A percentile compares a stretch with the other conserved stretches of the same genome.
phyloP scores from a whole-genome alignment of 768 basidiomycete species.

The Rhodotorula kratochvilovae region DNA sequence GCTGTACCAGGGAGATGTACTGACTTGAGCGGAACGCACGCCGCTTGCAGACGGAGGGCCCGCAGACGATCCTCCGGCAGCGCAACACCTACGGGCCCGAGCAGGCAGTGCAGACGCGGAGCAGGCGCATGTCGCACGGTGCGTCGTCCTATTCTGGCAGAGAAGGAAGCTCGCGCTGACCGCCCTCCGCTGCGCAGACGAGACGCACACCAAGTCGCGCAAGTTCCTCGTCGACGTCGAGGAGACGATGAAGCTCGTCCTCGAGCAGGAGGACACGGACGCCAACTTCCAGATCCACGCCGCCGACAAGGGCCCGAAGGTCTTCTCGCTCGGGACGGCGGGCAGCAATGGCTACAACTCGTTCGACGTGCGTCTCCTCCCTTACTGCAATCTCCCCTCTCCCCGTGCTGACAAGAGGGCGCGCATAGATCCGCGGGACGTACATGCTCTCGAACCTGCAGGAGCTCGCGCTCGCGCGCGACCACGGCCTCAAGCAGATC shows the following conservation, averaged over 20 bases:
- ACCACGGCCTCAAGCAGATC: constrained; percentile 90
- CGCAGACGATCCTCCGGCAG: constrained; percentile 25
- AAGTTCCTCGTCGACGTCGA: constrained; percentile 96
- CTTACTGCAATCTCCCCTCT: neutral
- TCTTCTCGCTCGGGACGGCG: constrained; percentile 91
- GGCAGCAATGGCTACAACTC: constrained; percentile 97
- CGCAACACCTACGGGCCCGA: constrained; percentile 22
- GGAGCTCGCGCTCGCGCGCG: constrained; percentile 91
- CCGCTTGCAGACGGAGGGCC: constrained; percentile 16
- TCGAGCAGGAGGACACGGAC: constrained; percentile 97
- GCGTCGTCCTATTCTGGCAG: neutral
- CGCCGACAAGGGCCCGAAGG: constrained; percentile 92
- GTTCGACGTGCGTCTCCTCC: constrained; percentile 76
- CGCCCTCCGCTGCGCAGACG: constrained; percentile 50
- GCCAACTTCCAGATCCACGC: constrained; percentile 83
- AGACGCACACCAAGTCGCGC: constrained; percentile 66
- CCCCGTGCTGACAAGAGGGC: neutral
- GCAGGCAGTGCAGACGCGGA: constrained; percentile 1
- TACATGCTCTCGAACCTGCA: constrained; percentile 99
- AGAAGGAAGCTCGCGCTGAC: too few relatives aligned
- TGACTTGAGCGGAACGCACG: too few relatives aligned
- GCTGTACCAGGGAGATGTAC: too few relatives aligned
- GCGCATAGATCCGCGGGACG: constrained; percentile 64
- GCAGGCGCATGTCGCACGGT: constrained; percentile 38
- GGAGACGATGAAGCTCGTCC: constrained; percentile 90